These are phyloP conservation scores for Kwoniella europaea DNA, from an alignment of 768 basidiomycete genomes.

Conservation along the genomic window DNA sequence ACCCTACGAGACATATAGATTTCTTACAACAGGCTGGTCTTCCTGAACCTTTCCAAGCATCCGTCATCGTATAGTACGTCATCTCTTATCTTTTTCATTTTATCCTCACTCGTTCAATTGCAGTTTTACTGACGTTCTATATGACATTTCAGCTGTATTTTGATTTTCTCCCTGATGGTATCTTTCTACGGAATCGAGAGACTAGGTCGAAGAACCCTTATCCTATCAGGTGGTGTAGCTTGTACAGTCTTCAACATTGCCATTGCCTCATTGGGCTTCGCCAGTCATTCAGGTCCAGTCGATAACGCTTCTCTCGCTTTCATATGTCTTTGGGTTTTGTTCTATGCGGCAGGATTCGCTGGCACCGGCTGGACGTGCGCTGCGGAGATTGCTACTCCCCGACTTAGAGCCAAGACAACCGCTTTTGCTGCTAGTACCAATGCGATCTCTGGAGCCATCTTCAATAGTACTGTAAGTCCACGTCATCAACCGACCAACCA, in stretches of 20 bases:
- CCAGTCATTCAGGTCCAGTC: not conserved
- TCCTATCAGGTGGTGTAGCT: constrained; percentile 9
- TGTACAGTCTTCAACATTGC: constrained; percentile 11
- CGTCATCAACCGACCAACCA: no score
- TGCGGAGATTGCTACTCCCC: constrained; percentile 35
- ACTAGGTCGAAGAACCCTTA: constrained; percentile 31
- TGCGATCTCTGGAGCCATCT: constrained; percentile 29
- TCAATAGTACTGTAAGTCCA: constrained; percentile 25
- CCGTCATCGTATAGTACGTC: constrained; percentile 26
- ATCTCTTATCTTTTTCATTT: no score
- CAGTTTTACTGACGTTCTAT: no score
- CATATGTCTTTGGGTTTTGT: constrained; percentile 29
- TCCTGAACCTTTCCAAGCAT: constrained; percentile 19
- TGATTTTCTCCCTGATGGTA: constrained; percentile 24
- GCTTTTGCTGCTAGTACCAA: constrained; percentile 31
- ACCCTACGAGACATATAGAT: no score
- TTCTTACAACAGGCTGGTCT: constrained; percentile 27
- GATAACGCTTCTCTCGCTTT: constrained; percentile 18
- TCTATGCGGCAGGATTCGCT: constrained; percentile 27
- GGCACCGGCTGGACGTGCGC: constrained; percentile 35
- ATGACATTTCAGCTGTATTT: constrained; percentile 20
- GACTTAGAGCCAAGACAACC: constrained; percentile 34
- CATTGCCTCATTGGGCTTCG: constrained; percentile 26
- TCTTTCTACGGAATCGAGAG: constrained; percentile 37
- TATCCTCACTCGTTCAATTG: no score